phyloP scores from a whole-genome alignment of 2,329 filamentous ascomycete species.

The Zymoseptoria ardabiliae region DNA sequence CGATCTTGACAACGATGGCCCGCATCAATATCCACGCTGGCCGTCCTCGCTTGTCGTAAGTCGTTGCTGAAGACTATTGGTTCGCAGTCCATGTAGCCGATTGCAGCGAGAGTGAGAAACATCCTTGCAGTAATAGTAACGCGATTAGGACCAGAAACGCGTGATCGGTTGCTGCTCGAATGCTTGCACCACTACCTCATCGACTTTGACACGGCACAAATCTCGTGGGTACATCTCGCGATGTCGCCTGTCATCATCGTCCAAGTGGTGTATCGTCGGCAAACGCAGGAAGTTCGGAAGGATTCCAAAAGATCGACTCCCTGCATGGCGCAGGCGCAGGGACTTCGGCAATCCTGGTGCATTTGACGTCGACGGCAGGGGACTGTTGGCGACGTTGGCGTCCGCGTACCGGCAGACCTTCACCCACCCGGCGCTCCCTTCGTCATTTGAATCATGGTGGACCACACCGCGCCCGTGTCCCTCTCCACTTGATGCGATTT shows the following conservation, averaged over 20 bases:
- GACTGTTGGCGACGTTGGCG: not conserved
- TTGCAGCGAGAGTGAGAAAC: not conserved
- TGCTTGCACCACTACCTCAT: not conserved
- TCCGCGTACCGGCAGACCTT: not conserved
- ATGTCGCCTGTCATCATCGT: not conserved
- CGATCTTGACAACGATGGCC: not conserved
- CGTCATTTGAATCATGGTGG: not conserved
- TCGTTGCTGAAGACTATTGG: not conserved
- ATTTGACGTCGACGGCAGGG: not conserved
- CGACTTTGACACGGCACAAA: not conserved
- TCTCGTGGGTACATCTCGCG: not conserved
- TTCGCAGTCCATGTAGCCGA: not conserved
- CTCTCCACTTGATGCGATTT: not conserved
- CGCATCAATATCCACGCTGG: not conserved
- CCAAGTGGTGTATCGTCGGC: not conserved
- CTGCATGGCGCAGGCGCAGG: not conserved
- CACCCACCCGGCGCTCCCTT: not conserved
- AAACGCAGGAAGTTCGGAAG: not conserved
- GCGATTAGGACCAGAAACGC: not conserved
- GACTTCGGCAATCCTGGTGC: not conserved
- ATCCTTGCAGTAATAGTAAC: not conserved
- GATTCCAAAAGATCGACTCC: not conserved
- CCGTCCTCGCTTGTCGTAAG: not conserved
- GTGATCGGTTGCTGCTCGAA: not conserved
- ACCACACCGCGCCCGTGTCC: not conserved